Evolutionary conservation across 2,329 filamentous ascomycete species (phyloP).

Genomic region (Cladosporium austrohemisphaericum): DNA sequence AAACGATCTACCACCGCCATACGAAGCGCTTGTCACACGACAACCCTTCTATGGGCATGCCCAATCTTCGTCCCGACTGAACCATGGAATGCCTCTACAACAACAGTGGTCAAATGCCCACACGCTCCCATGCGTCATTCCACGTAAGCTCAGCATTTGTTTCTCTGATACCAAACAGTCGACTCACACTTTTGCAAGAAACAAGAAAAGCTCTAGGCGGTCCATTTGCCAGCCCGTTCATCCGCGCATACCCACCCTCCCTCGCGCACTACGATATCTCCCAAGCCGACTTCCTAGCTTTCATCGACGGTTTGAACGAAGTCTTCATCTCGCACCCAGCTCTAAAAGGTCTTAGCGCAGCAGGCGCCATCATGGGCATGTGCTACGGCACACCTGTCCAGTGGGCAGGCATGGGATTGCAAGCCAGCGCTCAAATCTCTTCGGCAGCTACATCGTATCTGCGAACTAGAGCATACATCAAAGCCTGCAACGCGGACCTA

Average conservation of each 20-base stretch:
- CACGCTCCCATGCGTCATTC: too few relatives aligned
- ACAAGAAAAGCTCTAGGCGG: neutral
- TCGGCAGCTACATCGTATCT: neutral
- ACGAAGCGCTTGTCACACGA: too few relatives aligned
- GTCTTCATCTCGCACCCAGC: constrained; percentile 27
- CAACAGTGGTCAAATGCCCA: too few relatives aligned
- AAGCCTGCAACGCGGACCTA: neutral
- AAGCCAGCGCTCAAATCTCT: neutral
- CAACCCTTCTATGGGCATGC: too few relatives aligned
- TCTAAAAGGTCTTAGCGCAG: constrained; percentile 24
- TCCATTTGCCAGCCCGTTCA: constrained; percentile 2
- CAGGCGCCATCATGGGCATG: constrained; percentile 22
- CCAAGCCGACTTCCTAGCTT: constrained; percentile 25
- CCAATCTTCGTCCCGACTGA: too few relatives aligned
- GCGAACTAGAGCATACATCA: neutral
- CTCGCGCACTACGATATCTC: constrained; percentile 13
- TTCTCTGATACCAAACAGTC: too few relatives aligned
- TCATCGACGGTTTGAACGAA: constrained; percentile 30
- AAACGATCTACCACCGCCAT: too few relatives aligned
- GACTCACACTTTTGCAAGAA: too few relatives aligned
- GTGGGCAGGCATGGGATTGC: constrained; percentile 22
- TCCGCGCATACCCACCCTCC: constrained; percentile 2
- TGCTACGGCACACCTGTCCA: constrained; percentile 24
- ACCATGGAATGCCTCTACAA: too few relatives aligned
- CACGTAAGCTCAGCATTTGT: too few relatives aligned